Percentiles rank a stretch among this genome's conserved stretches.
These are phyloP conservation scores for Ballota nigra DNA, from an alignment of 257 asterid genomes.

Conservation along the genomic window DNA sequence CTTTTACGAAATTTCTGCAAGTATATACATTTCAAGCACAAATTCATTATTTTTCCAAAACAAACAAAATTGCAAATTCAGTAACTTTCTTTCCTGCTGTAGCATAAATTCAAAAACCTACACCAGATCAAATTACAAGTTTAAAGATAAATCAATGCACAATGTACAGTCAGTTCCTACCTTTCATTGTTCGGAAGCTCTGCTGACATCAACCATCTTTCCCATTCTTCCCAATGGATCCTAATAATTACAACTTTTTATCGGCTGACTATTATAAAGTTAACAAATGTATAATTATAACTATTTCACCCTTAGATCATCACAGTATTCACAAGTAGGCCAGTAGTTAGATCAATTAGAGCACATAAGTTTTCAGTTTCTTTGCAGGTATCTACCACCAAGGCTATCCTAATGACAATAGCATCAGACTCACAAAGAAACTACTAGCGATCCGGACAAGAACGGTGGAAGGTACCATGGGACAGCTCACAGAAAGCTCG, in stretches of 20 bases:
- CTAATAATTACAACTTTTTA: slow-evolving; percentile 49
- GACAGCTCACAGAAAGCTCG: slow-evolving; percentile 95
- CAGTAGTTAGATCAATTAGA: slow-evolving; percentile 4
- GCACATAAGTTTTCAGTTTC: neutral
- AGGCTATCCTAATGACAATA: slow-evolving; percentile 34
- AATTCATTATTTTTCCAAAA: slow-evolving; percentile 2
- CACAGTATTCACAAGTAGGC: slow-evolving; percentile 1
- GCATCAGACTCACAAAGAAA: slow-evolving; percentile 72
- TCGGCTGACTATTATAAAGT: slow-evolving; percentile 36
- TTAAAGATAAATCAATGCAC: slow-evolving; percentile 38
- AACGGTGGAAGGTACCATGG: slow-evolving; percentile 94
- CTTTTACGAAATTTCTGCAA: neutral
- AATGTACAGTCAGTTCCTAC: slow-evolving; percentile 34
- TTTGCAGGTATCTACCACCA: slow-evolving; percentile 17
- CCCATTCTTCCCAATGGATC: slow-evolving; percentile 55
- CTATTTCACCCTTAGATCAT: slow-evolving; percentile 21
- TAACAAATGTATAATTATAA: slow-evolving; percentile 13
- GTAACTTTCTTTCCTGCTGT: neutral
- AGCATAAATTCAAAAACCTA: slow-evolving; percentile 1
- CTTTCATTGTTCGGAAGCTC: slow-evolving; percentile 37
- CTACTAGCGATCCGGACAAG: slow-evolving; percentile 99
- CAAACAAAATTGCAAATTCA: neutral
- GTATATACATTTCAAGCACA: neutral
- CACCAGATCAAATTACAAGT: slow-evolving; percentile 9
- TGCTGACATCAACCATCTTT: slow-evolving; percentile 46